Evolutionary conservation across 768 basidiomycete genomes (phyloP).

Genomic region (Daedaleopsis nitida): DNA sequence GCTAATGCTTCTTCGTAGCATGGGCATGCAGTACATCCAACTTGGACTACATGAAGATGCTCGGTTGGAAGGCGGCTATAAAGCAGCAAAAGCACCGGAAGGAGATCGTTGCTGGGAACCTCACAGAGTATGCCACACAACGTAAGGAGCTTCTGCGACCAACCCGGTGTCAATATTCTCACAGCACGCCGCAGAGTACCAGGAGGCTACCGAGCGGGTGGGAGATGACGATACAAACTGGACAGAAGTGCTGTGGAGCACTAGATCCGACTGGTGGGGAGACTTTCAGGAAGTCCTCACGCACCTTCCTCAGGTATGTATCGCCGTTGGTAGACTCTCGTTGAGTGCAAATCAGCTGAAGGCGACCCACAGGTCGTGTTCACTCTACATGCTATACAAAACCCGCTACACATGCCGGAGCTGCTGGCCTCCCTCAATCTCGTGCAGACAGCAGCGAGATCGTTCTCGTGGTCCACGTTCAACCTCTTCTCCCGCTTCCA

Average conservation of each 20-base stretch:
- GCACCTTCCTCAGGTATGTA: conserved; percentile 60
- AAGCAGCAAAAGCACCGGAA: conserved; percentile 61
- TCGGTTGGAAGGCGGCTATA: conserved; percentile 65
- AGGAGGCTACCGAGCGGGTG: conserved; percentile 24
- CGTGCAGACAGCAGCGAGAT: conserved; percentile 25
- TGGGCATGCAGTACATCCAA: conserved; percentile 74
- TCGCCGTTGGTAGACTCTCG: not conserved
- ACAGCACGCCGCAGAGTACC: conserved; percentile 33
- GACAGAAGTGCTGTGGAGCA: conserved; percentile 15
- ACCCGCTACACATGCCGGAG: conserved; percentile 20
- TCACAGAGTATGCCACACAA: conserved; percentile 52
- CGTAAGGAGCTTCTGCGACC: conserved; percentile 38
- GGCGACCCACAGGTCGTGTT: conserved; percentile 44
- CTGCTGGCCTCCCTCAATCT: conserved; percentile 31
- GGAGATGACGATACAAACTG: conserved; percentile 41
- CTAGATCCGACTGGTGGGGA: conserved; percentile 32
- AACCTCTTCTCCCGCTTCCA: not conserved
- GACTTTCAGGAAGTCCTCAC: conserved; percentile 54
- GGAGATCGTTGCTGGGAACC: conserved; percentile 69
- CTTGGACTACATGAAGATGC: conserved; percentile 57
- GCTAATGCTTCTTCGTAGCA: conserved; percentile 28
- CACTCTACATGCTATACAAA: conserved; percentile 18
- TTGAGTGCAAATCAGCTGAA: conserved; percentile 53
- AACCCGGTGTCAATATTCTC: not conserved
- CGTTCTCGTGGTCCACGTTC: conserved; percentile 19